A percentile compares a stretch with the other conserved stretches of the same genome.
Conservation (phyloP, 1,284 basidiomycete genomes). For the Ganoderma leucocontextum region DNA sequence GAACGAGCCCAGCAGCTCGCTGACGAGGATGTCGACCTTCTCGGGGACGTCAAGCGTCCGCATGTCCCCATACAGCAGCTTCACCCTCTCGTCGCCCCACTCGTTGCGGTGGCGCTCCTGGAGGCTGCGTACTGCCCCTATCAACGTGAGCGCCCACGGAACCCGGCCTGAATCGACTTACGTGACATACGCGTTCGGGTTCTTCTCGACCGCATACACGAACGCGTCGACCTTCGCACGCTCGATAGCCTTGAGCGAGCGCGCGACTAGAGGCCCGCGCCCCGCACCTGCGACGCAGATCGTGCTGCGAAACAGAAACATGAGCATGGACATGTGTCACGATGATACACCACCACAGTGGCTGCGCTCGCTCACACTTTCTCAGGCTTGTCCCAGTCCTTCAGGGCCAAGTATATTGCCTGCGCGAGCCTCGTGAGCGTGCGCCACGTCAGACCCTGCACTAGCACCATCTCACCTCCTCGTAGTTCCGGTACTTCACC, state of each 20-base stretch:
- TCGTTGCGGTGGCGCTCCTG: conserved; percentile 83
- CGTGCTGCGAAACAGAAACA: conserved; percentile 54
- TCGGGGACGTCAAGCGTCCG: conserved; percentile 83
- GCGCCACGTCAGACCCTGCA: background rate
- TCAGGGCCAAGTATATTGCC: conserved; percentile 86
- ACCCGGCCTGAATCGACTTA: conserved; percentile 50
- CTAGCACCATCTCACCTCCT: conserved; percentile 68
- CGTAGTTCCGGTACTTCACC: conserved; percentile 95
- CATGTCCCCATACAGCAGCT: conserved; percentile 95
- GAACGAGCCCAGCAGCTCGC: conserved; percentile 96
- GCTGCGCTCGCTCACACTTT: conserved; percentile 57
- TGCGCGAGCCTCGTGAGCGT: conserved; percentile 40
- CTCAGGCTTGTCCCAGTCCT: conserved; percentile 67
- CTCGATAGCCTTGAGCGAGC: conserved; percentile 82
- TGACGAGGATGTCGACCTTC: conserved; percentile 92
- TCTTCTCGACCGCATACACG: conserved; percentile 96
- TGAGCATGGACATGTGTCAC: conserved; percentile 14
- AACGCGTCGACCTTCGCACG: conserved; percentile 72
- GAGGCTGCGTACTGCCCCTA: conserved; percentile 56
- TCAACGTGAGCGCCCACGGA: conserved; percentile 25
- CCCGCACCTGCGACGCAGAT: conserved; percentile 96
- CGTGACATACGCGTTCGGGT: conserved; percentile 93
- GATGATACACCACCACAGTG: conserved; percentile 8
- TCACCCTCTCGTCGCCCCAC: conserved; percentile 82
- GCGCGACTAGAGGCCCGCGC: conserved; percentile 91